Conservation (phyloP, 1,284 basidiomycete genomes). For the Tilletia walkeri region DNA sequence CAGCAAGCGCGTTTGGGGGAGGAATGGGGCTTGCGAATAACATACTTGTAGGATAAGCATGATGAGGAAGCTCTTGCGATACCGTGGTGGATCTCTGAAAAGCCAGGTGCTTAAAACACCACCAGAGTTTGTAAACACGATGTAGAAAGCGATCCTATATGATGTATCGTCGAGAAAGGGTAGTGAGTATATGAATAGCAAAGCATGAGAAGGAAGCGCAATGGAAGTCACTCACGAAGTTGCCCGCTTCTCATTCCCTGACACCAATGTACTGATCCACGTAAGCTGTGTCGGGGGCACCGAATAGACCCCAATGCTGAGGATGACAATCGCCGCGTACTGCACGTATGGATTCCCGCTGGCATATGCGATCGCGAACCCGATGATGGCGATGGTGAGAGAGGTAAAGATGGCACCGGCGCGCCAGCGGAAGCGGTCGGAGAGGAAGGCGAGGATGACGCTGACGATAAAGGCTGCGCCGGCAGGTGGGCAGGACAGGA, state of each 20-base stretch:
- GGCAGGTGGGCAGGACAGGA: slow-evolving; percentile 46
- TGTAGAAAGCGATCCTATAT: slow-evolving; percentile 32
- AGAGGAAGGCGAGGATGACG: slow-evolving; percentile 36
- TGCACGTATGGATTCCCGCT: slow-evolving; percentile 19
- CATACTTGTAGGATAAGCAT: slow-evolving; percentile 34
- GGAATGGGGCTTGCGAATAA: neutral
- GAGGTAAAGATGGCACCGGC: slow-evolving; percentile 31
- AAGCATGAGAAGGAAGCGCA: neutral
- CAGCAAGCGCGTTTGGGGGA: neutral
- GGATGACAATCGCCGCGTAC: slow-evolving; percentile 45
- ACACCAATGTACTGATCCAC: slow-evolving; percentile 34
- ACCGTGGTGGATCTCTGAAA: slow-evolving; percentile 36
- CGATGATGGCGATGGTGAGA: slow-evolving; percentile 34
- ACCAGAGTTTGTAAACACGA: slow-evolving; percentile 43
- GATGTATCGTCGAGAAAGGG: too few relatives aligned
- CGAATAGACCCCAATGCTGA: slow-evolving; percentile 38
- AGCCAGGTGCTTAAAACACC: slow-evolving; percentile 44
- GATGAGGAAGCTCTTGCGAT: slow-evolving; percentile 35
- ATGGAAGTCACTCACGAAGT: slow-evolving; percentile 20
- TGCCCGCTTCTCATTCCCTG: slow-evolving; percentile 44
- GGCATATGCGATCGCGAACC: slow-evolving; percentile 39
- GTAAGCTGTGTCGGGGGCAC: slow-evolving; percentile 20
- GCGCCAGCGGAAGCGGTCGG: slow-evolving; percentile 40
- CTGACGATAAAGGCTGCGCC: slow-evolving; percentile 43
- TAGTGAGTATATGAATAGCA: neutral